Percentiles rank a stretch among this genome's conserved stretches.
Conservation (phyloP, 2,329 filamentous ascomycete species). For the Ophiobolus disseminans region DNA sequence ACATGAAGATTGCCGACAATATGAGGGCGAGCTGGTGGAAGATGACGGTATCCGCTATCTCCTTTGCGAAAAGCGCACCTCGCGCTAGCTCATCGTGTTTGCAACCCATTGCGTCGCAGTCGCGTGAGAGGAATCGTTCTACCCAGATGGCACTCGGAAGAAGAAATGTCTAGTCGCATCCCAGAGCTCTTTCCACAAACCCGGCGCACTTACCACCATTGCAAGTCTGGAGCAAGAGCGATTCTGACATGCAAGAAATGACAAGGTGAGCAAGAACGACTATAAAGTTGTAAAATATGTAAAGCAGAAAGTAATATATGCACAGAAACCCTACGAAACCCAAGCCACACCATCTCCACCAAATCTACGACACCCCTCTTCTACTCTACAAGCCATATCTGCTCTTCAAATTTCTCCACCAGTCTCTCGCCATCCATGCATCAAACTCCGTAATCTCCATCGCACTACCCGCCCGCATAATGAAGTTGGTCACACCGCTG, state of each 20-base stretch:
- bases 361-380: background rate
- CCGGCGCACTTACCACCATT: too few species aligned
- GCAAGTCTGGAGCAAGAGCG: too few species aligned
- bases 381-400: conserved; percentile 24
- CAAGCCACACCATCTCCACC: background rate
- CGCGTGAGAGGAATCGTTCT: background rate
- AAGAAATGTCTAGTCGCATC: too few species aligned
- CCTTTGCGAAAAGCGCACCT: background rate
- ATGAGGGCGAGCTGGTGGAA: conserved; percentile 65
- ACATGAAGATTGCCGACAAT: conserved; percentile 60
- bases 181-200: too few species aligned
- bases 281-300: background rate
- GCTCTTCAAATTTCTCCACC: conserved; percentile 52
- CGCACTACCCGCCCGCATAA: conserved; percentile 56
- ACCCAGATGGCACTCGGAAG: too few species aligned
- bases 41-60: conserved; percentile 44
- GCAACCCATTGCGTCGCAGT: background rate
- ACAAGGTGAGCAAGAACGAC: background rate
- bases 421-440: conserved; percentile 59
- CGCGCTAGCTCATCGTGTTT: background rate
- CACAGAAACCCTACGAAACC: background rate
- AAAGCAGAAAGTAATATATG: background rate
- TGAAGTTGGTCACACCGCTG: conserved; percentile 51
- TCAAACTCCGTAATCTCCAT: conserved; percentile 57
- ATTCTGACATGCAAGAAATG: too few species aligned